Evolutionary conservation across 1,284 basidiomycete genomes (phyloP).

Genomic region (Naganishia sp.): DNA sequence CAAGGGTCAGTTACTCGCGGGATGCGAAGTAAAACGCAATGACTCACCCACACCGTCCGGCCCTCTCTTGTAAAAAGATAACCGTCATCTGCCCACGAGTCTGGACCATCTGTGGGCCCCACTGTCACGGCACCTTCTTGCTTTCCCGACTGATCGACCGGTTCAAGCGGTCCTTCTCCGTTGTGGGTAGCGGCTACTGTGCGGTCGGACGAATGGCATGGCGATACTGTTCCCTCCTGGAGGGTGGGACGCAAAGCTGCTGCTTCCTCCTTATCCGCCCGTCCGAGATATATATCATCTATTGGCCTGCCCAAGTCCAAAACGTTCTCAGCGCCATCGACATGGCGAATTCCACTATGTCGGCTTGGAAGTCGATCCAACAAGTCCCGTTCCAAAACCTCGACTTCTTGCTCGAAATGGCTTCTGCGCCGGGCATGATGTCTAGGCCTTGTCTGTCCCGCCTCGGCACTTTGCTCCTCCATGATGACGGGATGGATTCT

Average conservation of each 20-base stretch:
- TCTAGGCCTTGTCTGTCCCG: background rate
- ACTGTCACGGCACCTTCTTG: background rate
- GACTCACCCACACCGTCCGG: conserved; percentile 21
- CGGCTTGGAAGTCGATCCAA: conserved; percentile 14
- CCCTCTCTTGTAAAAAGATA: conserved; percentile 24
- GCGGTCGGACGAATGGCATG: conserved; percentile 17
- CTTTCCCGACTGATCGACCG: background rate
- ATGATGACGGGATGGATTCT: conserved; percentile 6
- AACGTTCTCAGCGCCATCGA: too few relatives aligned
- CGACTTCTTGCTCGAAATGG: conserved; percentile 23
- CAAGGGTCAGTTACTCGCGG: background rate
- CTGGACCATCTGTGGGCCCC: background rate
- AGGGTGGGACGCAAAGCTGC: background rate
- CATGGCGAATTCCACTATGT: background rate
- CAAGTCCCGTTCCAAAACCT: conserved; percentile 25
- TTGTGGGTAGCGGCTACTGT: conserved; percentile 4
- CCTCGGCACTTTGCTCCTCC: background rate
- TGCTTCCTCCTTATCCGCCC: background rate
- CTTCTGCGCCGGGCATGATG: conserved; percentile 8
- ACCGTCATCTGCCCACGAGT: conserved; percentile 24
- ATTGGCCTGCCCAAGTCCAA: too few relatives aligned
- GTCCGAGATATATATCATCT: too few relatives aligned
- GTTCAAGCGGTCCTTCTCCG: background rate
- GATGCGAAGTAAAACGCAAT: too few relatives aligned
- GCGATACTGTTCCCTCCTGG: background rate